A percentile compares a stretch with the other conserved stretches of the same genome.
Conservation (phyloP, 306 rosid genomes). For the Vicia sativa region DNA sequence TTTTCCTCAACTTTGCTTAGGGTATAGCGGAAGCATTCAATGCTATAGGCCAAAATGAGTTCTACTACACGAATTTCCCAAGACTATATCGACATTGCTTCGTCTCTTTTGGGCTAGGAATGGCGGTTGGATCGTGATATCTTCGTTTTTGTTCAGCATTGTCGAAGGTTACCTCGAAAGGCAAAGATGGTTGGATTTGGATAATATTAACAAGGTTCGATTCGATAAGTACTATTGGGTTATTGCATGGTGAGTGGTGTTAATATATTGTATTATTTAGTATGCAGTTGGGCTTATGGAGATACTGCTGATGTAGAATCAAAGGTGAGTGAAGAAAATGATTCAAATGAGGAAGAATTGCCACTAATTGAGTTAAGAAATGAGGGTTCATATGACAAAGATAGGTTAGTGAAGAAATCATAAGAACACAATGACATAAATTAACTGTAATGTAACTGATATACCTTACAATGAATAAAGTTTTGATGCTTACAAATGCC, state of each 20-base stretch:
- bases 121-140: conserved; percentile 7
- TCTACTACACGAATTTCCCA: conserved; percentile 29
- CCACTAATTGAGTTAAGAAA: conserved; percentile 4
- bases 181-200: conserved; percentile 23
- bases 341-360: conserved; percentile 15
- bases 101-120: conserved; percentile 25
- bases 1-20: conserved; percentile 28
- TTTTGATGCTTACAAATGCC: too few relatives aligned
- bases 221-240: conserved; percentile 21
- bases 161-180: neutral
- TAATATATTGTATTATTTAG: conserved; percentile 16
- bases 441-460: neutral
- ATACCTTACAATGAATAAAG: too few relatives aligned
- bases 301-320: conserved; percentile 20
- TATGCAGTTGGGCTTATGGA: conserved; percentile 29
- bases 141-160: neutral
- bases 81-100: conserved; percentile 17
- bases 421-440: neutral
- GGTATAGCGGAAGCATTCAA: conserved; percentile 28
- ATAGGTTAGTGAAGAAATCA: neutral
- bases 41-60: conserved; percentile 24
- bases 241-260: conserved; percentile 19
- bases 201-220: conserved; percentile 29
- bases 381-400: neutral
- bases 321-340: conserved; percentile 10